Evolutionary conservation across 352 stramenopile species (phyloP).

Genomic region (Pythium aristosporum): DNA sequence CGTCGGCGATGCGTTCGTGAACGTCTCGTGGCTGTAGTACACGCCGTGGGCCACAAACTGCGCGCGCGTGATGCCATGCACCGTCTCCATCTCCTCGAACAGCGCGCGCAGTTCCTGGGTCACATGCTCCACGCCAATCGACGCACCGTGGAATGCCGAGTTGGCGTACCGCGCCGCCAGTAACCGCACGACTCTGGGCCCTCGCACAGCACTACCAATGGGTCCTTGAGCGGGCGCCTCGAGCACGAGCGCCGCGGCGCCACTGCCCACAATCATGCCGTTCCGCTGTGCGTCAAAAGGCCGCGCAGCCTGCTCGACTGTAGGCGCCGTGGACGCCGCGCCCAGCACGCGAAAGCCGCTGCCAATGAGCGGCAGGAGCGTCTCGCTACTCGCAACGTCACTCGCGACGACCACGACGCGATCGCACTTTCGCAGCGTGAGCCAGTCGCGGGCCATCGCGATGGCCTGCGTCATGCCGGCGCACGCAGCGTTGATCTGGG

Average conservation of each 20-base stretch:
- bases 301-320: slow-evolving; percentile 73
- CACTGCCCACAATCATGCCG: slow-evolving; percentile 94
- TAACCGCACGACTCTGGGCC: slow-evolving; percentile 53
- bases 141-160: slow-evolving; percentile 94
- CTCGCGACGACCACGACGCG: slow-evolving; percentile 95
- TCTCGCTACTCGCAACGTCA: slow-evolving; percentile 90
- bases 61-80: slow-evolving; percentile 90
- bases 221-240: slow-evolving; percentile 38
- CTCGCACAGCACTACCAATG: slow-evolving; percentile 19
- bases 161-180: slow-evolving; percentile 95
- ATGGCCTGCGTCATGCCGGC: slow-evolving; percentile 92
- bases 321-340: slow-evolving; percentile 86
- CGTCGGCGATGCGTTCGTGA: slow-evolving; percentile 92
- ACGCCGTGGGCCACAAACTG: slow-evolving; percentile 92
- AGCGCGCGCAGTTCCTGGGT: slow-evolving; percentile 90
- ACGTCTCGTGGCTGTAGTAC: slow-evolving; percentile 98
- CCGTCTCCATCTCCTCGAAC: slow-evolving; percentile 83
- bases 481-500: slow-evolving; percentile 96
- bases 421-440: slow-evolving; percentile 89
- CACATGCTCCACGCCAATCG: slow-evolving; percentile 94
- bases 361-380: slow-evolving; percentile 93
- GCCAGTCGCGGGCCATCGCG: slow-evolving; percentile 94
- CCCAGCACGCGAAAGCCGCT: slow-evolving; percentile 94
- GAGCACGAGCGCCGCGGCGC: slow-evolving; percentile 82
- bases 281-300: slow-evolving; percentile 93